Conservation (phyloP, 164 flowering plant genomes). For the Dillenia suffruticosa region DNA sequence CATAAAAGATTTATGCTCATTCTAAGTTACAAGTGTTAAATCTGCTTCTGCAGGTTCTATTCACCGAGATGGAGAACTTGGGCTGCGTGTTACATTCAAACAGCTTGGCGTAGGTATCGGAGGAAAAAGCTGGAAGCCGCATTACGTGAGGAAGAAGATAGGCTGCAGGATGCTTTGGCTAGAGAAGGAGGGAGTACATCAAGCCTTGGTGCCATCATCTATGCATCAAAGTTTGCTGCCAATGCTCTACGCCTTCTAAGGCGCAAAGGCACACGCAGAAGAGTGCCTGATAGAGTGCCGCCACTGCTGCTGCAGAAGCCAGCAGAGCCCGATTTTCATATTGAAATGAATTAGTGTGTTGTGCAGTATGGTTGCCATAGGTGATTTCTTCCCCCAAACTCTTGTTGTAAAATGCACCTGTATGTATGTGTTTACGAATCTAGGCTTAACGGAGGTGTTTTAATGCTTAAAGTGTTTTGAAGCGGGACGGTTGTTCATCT, state of each 20-base stretch:
- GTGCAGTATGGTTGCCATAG: too few relatives aligned
- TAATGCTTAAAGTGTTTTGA: too few relatives aligned
- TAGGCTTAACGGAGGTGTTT: too few relatives aligned
- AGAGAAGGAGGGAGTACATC: conserved; percentile 52
- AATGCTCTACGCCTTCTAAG: conserved; percentile 51
- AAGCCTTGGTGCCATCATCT: conserved; percentile 79
- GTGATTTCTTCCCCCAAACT: too few relatives aligned
- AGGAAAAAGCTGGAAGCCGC: conserved; percentile 73
- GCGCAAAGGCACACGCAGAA: conserved; percentile 28
- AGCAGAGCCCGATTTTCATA: conserved; percentile 43
- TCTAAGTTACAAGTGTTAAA: too few relatives aligned
- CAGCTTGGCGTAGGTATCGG: conserved; percentile 74
- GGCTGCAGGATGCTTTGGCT: conserved; percentile 67
- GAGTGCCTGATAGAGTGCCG: conserved; percentile 39
- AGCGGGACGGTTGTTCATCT: too few relatives aligned
- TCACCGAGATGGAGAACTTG: conserved; percentile 96
- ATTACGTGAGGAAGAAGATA: conserved; percentile 62
- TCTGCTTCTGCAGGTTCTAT: conserved; percentile 43
- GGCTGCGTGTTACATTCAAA: conserved; percentile 94
- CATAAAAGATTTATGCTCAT: too few relatives aligned
- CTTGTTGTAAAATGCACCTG: too few relatives aligned
- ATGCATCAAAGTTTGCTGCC: conserved; percentile 80
- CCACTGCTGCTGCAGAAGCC: conserved; percentile 48
- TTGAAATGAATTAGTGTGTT: too few relatives aligned
- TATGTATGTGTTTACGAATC: too few relatives aligned